phyloP scores from a whole-genome alignment of 164 flowering plant species.

The Paratinospora sagittata region DNA sequence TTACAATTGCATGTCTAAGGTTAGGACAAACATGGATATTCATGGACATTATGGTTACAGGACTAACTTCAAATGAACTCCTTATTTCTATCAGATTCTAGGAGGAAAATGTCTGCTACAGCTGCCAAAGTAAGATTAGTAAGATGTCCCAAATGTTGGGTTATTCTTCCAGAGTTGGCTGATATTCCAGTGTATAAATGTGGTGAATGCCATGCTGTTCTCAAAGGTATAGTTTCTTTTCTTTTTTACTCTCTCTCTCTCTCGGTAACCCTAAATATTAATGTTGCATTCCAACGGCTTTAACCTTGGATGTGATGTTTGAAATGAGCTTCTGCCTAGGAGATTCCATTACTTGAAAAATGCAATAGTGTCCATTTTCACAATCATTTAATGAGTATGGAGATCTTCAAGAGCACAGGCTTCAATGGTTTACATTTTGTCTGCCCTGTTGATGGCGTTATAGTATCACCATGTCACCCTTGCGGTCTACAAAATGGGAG shows the following conservation, averaged over 20 bases:
- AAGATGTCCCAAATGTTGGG: slow-evolving; percentile 61
- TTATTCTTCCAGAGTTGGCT: slow-evolving; percentile 50
- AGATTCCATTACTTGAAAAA: no score
- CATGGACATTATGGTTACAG: neutral
- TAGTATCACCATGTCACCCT: no score
- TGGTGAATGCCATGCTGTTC: slow-evolving; percentile 63
- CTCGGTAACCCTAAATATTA: neutral
- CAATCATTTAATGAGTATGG: no score
- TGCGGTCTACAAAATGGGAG: neutral
- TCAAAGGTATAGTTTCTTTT: no score
- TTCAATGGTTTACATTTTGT: no score
- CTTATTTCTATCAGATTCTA: neutral
- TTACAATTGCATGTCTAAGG: neutral
- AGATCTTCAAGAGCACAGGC: no score
- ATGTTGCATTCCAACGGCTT: no score
- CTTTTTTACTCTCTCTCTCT: no score
- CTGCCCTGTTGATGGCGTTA: no score
- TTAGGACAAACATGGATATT: neutral
- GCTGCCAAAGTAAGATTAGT: slow-evolving; percentile 46
- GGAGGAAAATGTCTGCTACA: slow-evolving; percentile 30
- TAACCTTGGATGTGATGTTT: no score
- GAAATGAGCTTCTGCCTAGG: no score
- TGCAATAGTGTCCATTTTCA: no score
- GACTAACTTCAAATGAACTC: neutral
- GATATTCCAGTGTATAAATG: slow-evolving; percentile 56